A percentile compares a stretch with the other conserved stretches of the same genome.
phyloP scores from a whole-genome alignment of 805 yeast genomes.

The Ogataea neopini region DNA sequence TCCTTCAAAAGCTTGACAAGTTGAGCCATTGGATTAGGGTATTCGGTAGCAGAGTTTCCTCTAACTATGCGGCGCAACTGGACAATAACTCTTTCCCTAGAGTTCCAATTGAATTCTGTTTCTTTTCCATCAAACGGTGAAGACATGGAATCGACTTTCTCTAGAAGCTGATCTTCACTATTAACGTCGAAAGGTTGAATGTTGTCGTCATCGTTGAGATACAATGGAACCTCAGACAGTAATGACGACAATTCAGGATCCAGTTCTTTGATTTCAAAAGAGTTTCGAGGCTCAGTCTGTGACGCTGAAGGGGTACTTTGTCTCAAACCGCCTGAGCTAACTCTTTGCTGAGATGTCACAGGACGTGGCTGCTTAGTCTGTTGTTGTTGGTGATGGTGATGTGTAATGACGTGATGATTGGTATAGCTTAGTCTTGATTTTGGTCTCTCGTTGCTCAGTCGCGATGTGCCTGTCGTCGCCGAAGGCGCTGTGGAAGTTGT shows the following conservation, averaged over 20 bases:
- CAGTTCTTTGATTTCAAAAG: background rate
- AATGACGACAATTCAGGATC: conserved; percentile 4
- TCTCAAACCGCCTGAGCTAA: conserved; percentile 3
- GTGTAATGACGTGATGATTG: conserved; percentile 1
- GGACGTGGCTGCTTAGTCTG: conserved; percentile 6
- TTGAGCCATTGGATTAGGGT: conserved; percentile 34
- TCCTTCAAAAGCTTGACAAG: conserved; percentile 46
- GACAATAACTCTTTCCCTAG: conserved; percentile 62
- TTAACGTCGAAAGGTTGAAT: conserved; percentile 35
- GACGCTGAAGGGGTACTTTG: background rate
- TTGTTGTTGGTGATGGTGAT: background rate
- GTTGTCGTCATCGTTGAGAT: conserved; percentile 34
- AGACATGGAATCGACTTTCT: conserved; percentile 32
- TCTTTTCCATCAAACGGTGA: conserved; percentile 66
- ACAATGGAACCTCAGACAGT: conserved; percentile 24
- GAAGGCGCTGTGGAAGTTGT: conserved; percentile 19
- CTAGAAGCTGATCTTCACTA: conserved; percentile 31
- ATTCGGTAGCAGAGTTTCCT: conserved; percentile 48
- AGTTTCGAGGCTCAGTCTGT: background rate
- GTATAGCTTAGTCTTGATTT: conserved; percentile 14
- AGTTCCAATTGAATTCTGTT: conserved; percentile 84
- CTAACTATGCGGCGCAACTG: conserved; percentile 60
- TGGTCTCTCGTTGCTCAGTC: conserved; percentile 13
- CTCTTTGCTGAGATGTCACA: conserved; percentile 2
- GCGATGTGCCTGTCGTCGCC: background rate